Percentiles rank a stretch among this genome's conserved stretches.
phyloP scores from a whole-genome alignment of 1,139 yeast genomes.

The Blastobotrys illinoisensis region DNA sequence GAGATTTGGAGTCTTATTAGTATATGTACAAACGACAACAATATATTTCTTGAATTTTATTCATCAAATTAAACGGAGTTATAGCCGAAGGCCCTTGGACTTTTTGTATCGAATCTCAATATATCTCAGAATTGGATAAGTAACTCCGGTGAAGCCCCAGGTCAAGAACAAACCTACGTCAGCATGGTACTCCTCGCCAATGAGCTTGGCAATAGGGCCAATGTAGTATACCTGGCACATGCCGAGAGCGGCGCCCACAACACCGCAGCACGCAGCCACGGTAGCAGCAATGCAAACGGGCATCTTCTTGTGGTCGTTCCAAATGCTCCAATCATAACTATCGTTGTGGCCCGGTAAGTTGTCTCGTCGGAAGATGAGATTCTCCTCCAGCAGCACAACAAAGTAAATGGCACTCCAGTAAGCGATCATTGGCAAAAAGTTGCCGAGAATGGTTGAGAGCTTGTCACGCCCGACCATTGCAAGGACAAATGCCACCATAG shows the following conservation, averaged over 20 bases:
- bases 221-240: slow-evolving; percentile 76
- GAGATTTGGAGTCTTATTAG: too few relatives aligned
- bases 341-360: slow-evolving; percentile 33
- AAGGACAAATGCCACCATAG: slow-evolving; percentile 55
- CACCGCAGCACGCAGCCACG: slow-evolving; percentile 54
- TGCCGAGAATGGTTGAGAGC: slow-evolving; percentile 72
- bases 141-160: slow-evolving; percentile 62
- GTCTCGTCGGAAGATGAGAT: slow-evolving; percentile 59
- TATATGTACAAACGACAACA: not conserved
- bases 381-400: slow-evolving; percentile 67
- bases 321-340: slow-evolving; percentile 48
- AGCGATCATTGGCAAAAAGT: slow-evolving; percentile 90
- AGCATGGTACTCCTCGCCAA: slow-evolving; percentile 57
- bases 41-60: too few relatives aligned
- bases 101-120: slow-evolving; percentile 38
- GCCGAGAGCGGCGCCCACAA: slow-evolving; percentile 73
- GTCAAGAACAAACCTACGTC: slow-evolving; percentile 81
- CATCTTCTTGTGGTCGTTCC: slow-evolving; percentile 53
- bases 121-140: slow-evolving; percentile 60
- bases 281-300: slow-evolving; percentile 65
- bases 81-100: not conserved
- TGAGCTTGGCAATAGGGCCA: slow-evolving; percentile 58
- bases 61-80: not conserved
- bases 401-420: slow-evolving; percentile 89
- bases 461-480: slow-evolving; percentile 63